Evolutionary conservation across 2,329 filamentous ascomycete species (phyloP).

Genomic region (Cladosporium colombiae): DNA sequence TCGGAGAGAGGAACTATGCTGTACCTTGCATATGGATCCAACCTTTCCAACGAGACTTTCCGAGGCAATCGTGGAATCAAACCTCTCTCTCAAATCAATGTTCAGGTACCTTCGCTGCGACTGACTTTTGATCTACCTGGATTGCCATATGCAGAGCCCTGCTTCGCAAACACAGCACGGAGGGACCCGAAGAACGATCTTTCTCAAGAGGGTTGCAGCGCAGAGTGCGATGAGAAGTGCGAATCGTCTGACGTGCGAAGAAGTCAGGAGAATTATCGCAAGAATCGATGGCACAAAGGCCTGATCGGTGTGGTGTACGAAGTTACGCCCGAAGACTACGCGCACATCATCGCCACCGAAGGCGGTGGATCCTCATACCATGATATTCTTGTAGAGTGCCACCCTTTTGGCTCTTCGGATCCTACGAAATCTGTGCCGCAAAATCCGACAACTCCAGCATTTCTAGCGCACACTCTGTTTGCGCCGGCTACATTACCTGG

Average conservation of each 20-base stretch:
- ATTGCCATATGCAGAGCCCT: constrained; percentile 83
- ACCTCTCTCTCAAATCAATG: constrained; percentile 78
- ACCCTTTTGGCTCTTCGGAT: constrained; percentile 61
- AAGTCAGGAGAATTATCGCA: constrained; percentile 46
- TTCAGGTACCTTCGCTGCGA: constrained; percentile 73
- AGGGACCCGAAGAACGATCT: constrained; percentile 48
- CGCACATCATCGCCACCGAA: constrained; percentile 85
- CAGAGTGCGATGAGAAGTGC: constrained; percentile 36
- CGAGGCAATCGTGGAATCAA: constrained; percentile 73
- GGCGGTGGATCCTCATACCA: constrained; percentile 83
- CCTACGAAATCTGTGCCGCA: constrained; percentile 62
- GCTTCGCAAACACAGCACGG: constrained; percentile 79
- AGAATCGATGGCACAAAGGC: constrained; percentile 72
- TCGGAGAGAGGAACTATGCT: constrained; percentile 33
- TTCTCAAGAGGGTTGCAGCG: neutral
- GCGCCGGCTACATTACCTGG: constrained; percentile 53
- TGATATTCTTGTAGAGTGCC: constrained; percentile 78
- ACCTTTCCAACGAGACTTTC: constrained; percentile 79
- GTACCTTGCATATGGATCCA: constrained; percentile 79
- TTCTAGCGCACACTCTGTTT: constrained; percentile 84
- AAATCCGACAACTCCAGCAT: constrained; percentile 62
- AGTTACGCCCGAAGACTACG: constrained; percentile 79
- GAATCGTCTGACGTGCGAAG: constrained; percentile 29
- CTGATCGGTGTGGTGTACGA: constrained; percentile 95
- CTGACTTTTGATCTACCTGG: constrained; percentile 86